These are phyloP conservation scores for Penicillium sp. DNA, from an alignment of 2,329 filamentous ascomycete genomes.

Conservation along the genomic window DNA sequence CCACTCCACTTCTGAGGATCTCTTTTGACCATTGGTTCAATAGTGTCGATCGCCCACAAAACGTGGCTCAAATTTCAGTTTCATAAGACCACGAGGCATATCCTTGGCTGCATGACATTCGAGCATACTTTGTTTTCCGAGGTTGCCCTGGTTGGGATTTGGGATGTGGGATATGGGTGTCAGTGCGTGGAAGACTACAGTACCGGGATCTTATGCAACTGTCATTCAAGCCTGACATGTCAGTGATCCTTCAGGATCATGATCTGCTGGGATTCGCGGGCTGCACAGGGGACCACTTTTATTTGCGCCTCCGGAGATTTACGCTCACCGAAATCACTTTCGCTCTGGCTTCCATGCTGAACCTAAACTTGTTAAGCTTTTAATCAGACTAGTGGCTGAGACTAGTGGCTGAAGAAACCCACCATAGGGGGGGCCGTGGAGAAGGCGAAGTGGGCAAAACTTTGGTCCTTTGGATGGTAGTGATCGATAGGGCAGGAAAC, in stretches of 20 bases:
- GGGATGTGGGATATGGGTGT: background rate
- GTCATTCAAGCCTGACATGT: background rate
- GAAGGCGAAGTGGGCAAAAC: background rate
- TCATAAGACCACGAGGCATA: background rate
- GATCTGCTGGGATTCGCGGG: background rate
- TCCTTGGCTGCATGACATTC: background rate
- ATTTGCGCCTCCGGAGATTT: background rate
- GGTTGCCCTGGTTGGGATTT: background rate
- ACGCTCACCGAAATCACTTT: background rate
- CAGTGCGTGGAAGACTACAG: background rate
- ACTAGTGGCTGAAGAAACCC: background rate
- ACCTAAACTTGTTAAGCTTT: background rate
- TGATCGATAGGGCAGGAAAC: background rate
- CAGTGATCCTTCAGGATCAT: background rate
- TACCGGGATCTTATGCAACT: background rate
- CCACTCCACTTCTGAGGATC: background rate
- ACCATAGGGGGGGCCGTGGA: constrained; percentile 2
- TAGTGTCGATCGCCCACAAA: background rate
- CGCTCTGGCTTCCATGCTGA: background rate
- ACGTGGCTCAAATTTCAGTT: background rate
- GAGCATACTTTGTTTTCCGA: background rate
- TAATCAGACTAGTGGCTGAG: background rate
- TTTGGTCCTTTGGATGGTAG: background rate
- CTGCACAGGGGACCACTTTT: no score
- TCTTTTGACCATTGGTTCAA: background rate